Evolutionary conservation across 805 yeast genomes (phyloP).

Genomic region (Zygoascus flipseniorum): DNA sequence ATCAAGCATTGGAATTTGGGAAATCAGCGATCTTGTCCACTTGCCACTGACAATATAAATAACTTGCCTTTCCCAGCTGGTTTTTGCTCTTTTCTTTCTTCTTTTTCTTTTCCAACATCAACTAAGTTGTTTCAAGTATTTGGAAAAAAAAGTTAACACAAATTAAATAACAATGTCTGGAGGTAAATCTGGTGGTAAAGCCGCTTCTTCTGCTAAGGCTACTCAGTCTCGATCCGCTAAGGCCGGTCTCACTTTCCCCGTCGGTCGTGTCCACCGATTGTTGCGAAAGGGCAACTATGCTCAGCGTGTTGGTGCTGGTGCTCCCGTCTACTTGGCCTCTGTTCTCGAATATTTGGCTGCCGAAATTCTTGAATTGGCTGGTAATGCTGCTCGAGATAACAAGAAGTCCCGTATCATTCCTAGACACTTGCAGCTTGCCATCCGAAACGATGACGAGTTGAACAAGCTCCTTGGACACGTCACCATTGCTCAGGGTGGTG

Average conservation of each 20-base stretch:
- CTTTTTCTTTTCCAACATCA: constrained; percentile 17
- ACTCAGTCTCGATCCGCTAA: constrained; percentile 97
- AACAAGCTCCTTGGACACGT: constrained; percentile 90
- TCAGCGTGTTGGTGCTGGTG: constrained; percentile 98
- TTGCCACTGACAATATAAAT: background rate
- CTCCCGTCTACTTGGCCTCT: constrained; percentile 94
- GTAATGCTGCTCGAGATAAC: constrained; percentile 98
- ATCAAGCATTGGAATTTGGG: background rate
- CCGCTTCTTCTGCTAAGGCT: constrained; percentile 90
- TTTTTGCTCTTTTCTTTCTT: constrained; percentile 2
- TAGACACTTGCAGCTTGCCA: constrained; percentile 97
- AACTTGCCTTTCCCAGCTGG: background rate
- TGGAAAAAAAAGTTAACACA: constrained; percentile 19
- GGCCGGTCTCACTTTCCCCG: constrained; percentile 99
- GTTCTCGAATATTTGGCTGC: constrained; percentile 96
- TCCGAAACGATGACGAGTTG: constrained; percentile 98
- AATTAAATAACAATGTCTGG: constrained; percentile 53
- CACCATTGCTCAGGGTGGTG: constrained; percentile 99
- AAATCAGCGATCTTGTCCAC: background rate
- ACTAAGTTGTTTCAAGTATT: constrained; percentile 7
- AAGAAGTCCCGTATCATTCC: constrained; percentile 98
- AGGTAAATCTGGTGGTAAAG: constrained; percentile 82
- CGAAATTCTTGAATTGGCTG: constrained; percentile 95
- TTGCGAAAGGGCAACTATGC: constrained; percentile 97
- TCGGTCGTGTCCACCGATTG: constrained; percentile 97